A percentile compares a stretch with the other conserved stretches of the same genome.
Conservation (phyloP, 306 rosid genomes). For the Datisca glomerata region DNA sequence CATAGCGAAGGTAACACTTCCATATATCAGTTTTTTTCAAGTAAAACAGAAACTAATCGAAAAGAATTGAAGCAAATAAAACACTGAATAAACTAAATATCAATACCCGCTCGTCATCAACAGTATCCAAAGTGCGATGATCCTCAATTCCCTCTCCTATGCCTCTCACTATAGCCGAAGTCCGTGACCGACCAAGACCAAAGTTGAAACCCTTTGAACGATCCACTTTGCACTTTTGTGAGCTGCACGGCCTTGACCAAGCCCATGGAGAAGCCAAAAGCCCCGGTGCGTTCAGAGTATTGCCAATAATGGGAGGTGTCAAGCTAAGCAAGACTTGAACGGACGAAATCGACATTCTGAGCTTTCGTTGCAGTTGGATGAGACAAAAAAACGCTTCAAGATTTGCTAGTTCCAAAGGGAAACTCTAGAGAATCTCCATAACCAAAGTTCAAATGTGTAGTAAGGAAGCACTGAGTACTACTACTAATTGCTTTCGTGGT, state of each 20-base stretch:
- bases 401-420: too few relatives aligned
- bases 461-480: too few relatives aligned
- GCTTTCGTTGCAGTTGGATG: too few relatives aligned
- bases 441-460: too few relatives aligned
- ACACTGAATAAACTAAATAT: background rate
- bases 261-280: background rate
- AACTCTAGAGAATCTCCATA: too few relatives aligned
- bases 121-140: background rate
- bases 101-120: conserved; percentile 13
- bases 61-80: background rate
- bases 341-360: conserved; percentile 11
- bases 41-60: background rate
- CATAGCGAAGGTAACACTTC: too few relatives aligned
- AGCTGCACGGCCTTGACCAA: conserved; percentile 6
- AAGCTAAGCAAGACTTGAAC: conserved; percentile 6
- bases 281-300: background rate
- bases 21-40: background rate
- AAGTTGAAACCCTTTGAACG: too few relatives aligned
- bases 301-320: conserved; percentile 5
- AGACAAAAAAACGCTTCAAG: too few relatives aligned
- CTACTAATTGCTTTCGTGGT: too few relatives aligned
- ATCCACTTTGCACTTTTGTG: background rate
- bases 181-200: conserved; percentile 8
- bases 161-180: conserved; percentile 8
- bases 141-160: conserved; percentile 11